A percentile compares a stretch with the other conserved stretches of the same genome.
Conservation (phyloP, 805 yeast genomes). For the Peterozyma xylosa region DNA sequence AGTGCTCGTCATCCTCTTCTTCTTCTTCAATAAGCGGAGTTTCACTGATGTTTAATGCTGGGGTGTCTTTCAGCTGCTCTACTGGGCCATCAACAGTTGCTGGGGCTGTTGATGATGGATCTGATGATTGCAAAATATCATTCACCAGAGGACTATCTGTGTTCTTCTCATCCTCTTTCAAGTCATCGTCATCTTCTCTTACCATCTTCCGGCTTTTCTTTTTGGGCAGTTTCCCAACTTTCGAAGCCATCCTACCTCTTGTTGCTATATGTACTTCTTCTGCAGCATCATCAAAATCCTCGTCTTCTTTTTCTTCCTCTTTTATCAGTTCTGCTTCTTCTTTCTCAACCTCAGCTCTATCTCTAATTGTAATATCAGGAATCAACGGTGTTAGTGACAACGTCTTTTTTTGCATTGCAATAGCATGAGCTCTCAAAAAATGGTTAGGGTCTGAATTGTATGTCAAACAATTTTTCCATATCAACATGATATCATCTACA, state of each 20-base stretch:
- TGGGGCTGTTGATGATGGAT: neutral
- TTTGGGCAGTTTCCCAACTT: constrained; percentile 21
- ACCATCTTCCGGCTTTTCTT: constrained; percentile 32
- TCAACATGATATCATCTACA: constrained; percentile 91
- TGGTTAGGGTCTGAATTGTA: constrained; percentile 95
- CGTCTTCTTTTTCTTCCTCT: constrained; percentile 29
- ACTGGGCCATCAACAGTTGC: neutral
- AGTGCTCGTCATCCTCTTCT: constrained; percentile 33
- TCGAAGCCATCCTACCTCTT: constrained; percentile 23
- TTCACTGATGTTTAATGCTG: constrained; percentile 7
- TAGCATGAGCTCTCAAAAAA: constrained; percentile 82
- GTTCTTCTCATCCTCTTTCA: neutral
- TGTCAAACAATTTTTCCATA: constrained; percentile 90
- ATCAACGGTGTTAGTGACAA: constrained; percentile 69
- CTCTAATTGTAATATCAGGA: constrained; percentile 80
- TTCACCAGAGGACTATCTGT: constrained; percentile 6
- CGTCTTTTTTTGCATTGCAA: constrained; percentile 93
- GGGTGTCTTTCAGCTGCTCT: constrained; percentile 5
- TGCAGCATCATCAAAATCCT: constrained; percentile 13
- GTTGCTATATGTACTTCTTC: constrained; percentile 16
- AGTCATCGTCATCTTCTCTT: constrained; percentile 22
- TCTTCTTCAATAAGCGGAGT: constrained; percentile 27
- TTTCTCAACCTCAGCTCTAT: constrained; percentile 61
- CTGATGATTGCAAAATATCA: constrained; percentile 5
- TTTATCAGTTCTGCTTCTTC: constrained; percentile 43